phyloP scores from a whole-genome alignment of 2,329 filamentous ascomycete genomes.

The Aspergillus sp. region DNA sequence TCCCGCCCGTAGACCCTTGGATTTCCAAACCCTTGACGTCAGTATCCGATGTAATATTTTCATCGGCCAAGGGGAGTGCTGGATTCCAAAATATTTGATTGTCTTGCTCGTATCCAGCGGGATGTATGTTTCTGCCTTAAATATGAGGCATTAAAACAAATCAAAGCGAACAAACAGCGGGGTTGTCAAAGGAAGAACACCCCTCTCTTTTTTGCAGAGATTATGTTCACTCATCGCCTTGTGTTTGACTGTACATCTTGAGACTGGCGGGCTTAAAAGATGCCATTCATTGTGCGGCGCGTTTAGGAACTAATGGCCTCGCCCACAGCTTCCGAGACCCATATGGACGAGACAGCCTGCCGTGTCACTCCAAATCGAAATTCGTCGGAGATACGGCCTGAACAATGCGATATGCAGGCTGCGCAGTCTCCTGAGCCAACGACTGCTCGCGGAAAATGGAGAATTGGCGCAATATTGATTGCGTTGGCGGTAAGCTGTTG shows the following conservation, averaged over 20 bases:
- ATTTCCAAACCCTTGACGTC: too few relatives aligned
- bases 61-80: too few relatives aligned
- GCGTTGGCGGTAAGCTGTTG: slow-evolving; percentile 18
- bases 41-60: too few relatives aligned
- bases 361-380: background rate
- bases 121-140: background rate
- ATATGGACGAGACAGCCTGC: slow-evolving; percentile 1
- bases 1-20: too few relatives aligned
- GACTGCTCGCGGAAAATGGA: slow-evolving; percentile 15
- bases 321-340: background rate
- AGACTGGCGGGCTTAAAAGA: background rate
- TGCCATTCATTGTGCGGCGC: background rate
- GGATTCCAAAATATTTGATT: too few relatives aligned
- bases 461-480: slow-evolving; percentile 18
- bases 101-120: too few relatives aligned
- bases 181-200: background rate
- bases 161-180: slow-evolving; percentile 11
- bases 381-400: background rate
- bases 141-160: background rate
- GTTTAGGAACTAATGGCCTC: background rate
- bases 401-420: slow-evolving; percentile 1
- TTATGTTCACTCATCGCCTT: background rate
- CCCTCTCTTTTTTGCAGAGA: background rate
- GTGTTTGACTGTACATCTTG: background rate
- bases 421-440: background rate